Percentiles rank a stretch among this genome's conserved stretches.
phyloP scores from a whole-genome alignment of 768 basidiomycete genomes.

The Kondoa malvinella region DNA sequence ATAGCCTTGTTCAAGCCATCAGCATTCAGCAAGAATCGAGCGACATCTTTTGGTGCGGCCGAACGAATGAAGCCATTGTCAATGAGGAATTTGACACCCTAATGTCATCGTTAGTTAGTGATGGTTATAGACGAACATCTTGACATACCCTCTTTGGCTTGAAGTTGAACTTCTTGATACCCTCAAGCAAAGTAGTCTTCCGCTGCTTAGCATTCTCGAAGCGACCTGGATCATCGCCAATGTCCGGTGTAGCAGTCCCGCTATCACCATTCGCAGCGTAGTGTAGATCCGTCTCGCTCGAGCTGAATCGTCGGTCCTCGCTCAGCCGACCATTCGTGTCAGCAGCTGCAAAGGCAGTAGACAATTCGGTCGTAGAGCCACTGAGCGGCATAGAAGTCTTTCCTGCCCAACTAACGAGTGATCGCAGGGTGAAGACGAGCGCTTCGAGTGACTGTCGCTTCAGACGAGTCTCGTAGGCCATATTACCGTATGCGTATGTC shows the following conservation, averaged over 20 bases:
- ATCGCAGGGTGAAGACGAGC: constrained; percentile 68
- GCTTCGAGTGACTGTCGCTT: constrained; percentile 88
- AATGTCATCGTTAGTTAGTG: not conserved
- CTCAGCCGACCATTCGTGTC: constrained; percentile 19
- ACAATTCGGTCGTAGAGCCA: constrained; percentile 12
- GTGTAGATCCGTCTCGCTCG: constrained; percentile 1
- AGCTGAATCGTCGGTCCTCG: constrained; percentile 9
- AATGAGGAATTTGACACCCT: constrained; percentile 79
- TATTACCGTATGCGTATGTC: constrained; percentile 26
- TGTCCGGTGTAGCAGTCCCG: constrained; percentile 53
- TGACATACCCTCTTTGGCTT: constrained; percentile 78
- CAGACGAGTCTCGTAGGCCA: constrained; percentile 50
- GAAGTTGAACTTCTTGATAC: constrained; percentile 93
- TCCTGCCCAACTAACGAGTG: constrained; percentile 68
- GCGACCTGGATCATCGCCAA: constrained; percentile 69
- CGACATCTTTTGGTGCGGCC: constrained; percentile 56
- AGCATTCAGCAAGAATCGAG: constrained; percentile 63
- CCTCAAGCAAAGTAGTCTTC: constrained; percentile 84
- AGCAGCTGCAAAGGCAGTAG: constrained; percentile 18
- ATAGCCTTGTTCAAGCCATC: constrained; percentile 87
- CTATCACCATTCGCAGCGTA: not conserved
- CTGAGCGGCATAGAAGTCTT: constrained; percentile 14
- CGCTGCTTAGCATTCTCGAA: constrained; percentile 94
- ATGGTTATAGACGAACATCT: not conserved
- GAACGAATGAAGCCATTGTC: constrained; percentile 72